Conservation (phyloP, 768 basidiomycete species). For the Paxillus involutus region DNA sequence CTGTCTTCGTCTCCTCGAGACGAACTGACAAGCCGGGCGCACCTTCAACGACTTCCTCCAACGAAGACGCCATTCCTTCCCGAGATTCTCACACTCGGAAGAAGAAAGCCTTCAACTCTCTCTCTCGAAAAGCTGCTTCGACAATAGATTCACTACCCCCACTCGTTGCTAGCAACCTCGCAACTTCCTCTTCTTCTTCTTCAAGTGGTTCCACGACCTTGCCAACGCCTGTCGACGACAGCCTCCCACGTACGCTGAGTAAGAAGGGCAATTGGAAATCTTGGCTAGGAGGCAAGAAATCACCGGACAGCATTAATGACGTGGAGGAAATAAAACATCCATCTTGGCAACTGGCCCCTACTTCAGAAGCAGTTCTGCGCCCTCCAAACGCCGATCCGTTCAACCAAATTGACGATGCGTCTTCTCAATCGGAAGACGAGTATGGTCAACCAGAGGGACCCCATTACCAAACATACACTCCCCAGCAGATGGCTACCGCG, state of each 20-base stretch:
- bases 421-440: conserved; percentile 38
- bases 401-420: conserved; percentile 33
- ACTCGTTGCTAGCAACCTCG: conserved; percentile 33
- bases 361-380: conserved; percentile 18
- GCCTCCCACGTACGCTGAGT: conserved; percentile 31
- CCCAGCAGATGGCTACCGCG: conserved; percentile 31
- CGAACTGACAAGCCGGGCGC: conserved; percentile 28
- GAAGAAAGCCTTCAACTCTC: conserved; percentile 23
- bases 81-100: conserved; percentile 19
- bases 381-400: conserved; percentile 23
- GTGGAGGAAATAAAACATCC: conserved; percentile 23
- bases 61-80: conserved; percentile 12
- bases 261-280: conserved; percentile 54
- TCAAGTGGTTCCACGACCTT: conserved; percentile 52
- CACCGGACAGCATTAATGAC: conserved; percentile 22
- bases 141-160: conserved; percentile 16
- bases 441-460: conserved; percentile 21
- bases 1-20: conserved; percentile 50
- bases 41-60: conserved; percentile 11
- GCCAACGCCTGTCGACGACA: conserved; percentile 63
- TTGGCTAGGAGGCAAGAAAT: conserved; percentile 49
- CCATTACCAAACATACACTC: conserved; percentile 13
- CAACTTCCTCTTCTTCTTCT: conserved; percentile 60
- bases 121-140: conserved; percentile 27
- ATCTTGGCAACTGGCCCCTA: conserved; percentile 32